These are phyloP conservation scores for Breviolum minutum DNA, from an alignment of 73 alveolate genomes.

Conservation along the genomic window DNA sequence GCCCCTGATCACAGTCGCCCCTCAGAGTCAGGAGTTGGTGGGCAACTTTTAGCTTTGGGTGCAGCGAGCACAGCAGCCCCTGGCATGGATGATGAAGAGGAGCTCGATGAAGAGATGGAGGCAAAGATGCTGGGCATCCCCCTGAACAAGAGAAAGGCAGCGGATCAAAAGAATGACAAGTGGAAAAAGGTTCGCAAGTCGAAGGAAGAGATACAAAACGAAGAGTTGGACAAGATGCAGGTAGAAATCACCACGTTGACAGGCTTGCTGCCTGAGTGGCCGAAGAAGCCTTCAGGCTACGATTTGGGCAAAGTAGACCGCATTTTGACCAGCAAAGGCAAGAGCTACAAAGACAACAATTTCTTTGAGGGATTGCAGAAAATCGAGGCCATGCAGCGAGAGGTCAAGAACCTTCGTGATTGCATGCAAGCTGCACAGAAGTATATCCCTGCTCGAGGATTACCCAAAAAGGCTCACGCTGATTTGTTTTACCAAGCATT, in stretches of 20 bases:
- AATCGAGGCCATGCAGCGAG: not conserved
- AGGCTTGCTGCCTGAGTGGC: not conserved
- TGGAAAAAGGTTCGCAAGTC: not conserved
- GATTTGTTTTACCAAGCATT: not conserved
- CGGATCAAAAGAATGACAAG: not conserved
- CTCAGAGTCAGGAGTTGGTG: not conserved
- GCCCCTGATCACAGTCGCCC: not conserved
- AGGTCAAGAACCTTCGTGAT: not conserved
- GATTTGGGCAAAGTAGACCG: not conserved
- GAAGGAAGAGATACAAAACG: not conserved
- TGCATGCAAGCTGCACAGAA: not conserved
- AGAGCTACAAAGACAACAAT: not conserved
- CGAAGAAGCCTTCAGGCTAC: not conserved
- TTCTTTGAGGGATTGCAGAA: not conserved
- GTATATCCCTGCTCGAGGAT: not conserved
- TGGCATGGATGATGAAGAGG: not conserved
- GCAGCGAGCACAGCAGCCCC: not conserved
- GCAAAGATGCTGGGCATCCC: not conserved
- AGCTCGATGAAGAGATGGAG: not conserved
- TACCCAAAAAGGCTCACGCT: not conserved
- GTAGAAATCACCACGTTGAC: not conserved
- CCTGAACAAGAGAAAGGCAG: not conserved
- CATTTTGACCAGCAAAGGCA: not conserved
- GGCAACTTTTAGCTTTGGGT: too few species aligned
- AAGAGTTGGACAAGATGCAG: not conserved